These are phyloP conservation scores for Neurospora terricola DNA, from an alignment of 495 filamentous ascomycete genomes.

Conservation along the genomic window DNA sequence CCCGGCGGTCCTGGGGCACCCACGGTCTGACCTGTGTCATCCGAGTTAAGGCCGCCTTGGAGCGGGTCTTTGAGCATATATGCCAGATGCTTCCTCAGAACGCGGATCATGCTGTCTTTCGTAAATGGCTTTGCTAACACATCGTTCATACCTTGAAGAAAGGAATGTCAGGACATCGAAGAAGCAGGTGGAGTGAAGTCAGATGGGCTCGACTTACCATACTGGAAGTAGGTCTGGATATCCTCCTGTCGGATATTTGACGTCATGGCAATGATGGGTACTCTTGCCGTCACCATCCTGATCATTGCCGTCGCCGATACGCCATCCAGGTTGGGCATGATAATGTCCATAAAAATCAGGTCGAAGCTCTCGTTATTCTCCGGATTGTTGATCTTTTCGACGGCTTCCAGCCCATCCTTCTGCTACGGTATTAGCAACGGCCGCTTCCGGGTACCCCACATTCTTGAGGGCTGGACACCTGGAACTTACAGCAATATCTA, in stretches of 20 bases:
- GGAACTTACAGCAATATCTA: constrained; percentile 78
- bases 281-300: constrained; percentile 70
- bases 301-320: constrained; percentile 92
- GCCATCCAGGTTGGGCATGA: constrained; percentile 94
- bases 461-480: background rate
- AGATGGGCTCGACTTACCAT: constrained; percentile 53
- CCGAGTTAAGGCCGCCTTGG: constrained; percentile 3
- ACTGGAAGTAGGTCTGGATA: constrained; percentile 93
- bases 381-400: constrained; percentile 70
- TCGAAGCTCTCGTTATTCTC: constrained; percentile 65
- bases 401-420: constrained; percentile 77
- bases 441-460: background rate
- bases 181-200: background rate
- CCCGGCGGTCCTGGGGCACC: constrained; percentile 13
- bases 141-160: constrained; percentile 83
- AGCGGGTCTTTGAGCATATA: constrained; percentile 52
- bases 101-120: constrained; percentile 81
- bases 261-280: constrained; percentile 96
- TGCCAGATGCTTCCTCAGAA: constrained; percentile 80
- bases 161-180: constrained; percentile 10
- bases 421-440: constrained; percentile 5
- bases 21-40: constrained; percentile 8
- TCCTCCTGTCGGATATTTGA: constrained; percentile 96
- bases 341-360: constrained; percentile 96
- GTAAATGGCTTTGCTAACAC: constrained; percentile 97